A percentile compares a stretch with the other conserved stretches of the same genome.
Evolutionary conservation across 2,329 filamentous ascomycete genomes (phyloP).

Genomic region (Stagonosporopsis cucurbitacearum): DNA sequence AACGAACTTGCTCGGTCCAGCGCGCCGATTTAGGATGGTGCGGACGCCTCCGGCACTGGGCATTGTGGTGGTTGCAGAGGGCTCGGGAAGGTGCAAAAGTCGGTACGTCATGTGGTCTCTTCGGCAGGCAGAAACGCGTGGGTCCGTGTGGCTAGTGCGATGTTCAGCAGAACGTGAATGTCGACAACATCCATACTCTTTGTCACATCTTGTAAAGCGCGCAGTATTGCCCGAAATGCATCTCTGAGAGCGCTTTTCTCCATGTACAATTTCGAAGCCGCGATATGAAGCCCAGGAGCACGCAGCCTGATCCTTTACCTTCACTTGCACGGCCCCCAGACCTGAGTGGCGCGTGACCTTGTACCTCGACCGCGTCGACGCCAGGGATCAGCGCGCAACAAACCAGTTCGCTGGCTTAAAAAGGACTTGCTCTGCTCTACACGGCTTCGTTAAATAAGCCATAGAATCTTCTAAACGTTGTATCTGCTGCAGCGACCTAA

Average conservation of each 20-base stretch:
- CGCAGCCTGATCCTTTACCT: slow-evolving; percentile 20
- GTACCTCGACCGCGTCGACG: slow-evolving; percentile 12
- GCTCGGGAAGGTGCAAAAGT: slow-evolving; percentile 1
- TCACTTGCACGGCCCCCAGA: slow-evolving; percentile 31
- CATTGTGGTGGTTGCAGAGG: not conserved
- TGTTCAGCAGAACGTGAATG: slow-evolving; percentile 14
- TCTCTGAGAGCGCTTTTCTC: slow-evolving; percentile 15
- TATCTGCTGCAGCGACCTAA: slow-evolving; percentile 11
- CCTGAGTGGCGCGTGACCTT: slow-evolving; percentile 26
- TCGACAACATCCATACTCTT: not conserved
- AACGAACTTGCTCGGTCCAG: not conserved
- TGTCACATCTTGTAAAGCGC: slow-evolving; percentile 4
- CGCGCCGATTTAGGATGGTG: not conserved
- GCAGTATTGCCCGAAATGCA: not conserved
- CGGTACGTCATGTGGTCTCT: slow-evolving; percentile 33
- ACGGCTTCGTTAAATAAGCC: not conserved
- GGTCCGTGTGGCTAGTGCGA: slow-evolving; percentile 18
- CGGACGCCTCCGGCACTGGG: not conserved
- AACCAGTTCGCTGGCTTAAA: not conserved
- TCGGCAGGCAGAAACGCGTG: slow-evolving; percentile 12
- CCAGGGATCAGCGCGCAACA: slow-evolving; percentile 3
- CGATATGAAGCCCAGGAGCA: slow-evolving; percentile 20
- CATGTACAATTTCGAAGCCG: slow-evolving; percentile 21
- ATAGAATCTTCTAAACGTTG: not conserved
- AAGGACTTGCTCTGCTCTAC: not conserved